These are phyloP conservation scores for Macroventuria anomochaeta DNA, from an alignment of 2,329 filamentous ascomycete genomes.

Conservation along the genomic window DNA sequence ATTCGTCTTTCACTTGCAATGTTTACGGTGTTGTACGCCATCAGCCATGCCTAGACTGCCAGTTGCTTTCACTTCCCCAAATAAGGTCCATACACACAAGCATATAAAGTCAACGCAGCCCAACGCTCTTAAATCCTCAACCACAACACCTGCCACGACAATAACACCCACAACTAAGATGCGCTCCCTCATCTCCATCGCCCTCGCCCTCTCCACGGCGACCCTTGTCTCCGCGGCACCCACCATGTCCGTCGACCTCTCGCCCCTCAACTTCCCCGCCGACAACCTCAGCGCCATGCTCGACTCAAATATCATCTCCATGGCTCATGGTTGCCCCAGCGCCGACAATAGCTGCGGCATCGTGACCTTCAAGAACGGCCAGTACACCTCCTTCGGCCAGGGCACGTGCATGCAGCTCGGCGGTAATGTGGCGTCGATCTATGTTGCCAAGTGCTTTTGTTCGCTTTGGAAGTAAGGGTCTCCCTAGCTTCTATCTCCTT, in stretches of 20 bases:
- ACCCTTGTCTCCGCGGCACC: not conserved
- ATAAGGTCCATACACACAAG: not conserved
- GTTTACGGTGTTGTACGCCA: too few relatives aligned
- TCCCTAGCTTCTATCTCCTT: too few relatives aligned
- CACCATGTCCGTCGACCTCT: not conserved
- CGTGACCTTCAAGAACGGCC: constrained; percentile 1
- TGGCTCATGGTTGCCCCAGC: not conserved
- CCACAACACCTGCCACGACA: too few relatives aligned
- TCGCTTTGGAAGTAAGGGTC: constrained; percentile 13
- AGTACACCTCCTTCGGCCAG: constrained; percentile 5
- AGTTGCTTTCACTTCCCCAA: not conserved
- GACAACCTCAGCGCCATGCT: not conserved
- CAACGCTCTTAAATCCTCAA: too few relatives aligned
- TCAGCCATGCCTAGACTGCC: not conserved
- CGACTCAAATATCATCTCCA: not conserved
- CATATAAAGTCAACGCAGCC: too few relatives aligned
- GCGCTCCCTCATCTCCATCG: not conserved
- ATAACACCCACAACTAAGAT: constrained; percentile 5
- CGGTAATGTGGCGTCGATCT: constrained; percentile 6
- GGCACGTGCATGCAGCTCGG: constrained; percentile 13
- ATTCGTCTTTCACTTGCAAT: not conserved
- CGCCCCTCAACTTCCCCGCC: not conserved
- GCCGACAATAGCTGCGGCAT: constrained; percentile 7
- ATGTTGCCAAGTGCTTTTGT: constrained; percentile 17
- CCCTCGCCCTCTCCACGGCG: constrained; percentile 1